Conservation (phyloP, 306 rosid genomes). For the Rosa persica region DNA sequence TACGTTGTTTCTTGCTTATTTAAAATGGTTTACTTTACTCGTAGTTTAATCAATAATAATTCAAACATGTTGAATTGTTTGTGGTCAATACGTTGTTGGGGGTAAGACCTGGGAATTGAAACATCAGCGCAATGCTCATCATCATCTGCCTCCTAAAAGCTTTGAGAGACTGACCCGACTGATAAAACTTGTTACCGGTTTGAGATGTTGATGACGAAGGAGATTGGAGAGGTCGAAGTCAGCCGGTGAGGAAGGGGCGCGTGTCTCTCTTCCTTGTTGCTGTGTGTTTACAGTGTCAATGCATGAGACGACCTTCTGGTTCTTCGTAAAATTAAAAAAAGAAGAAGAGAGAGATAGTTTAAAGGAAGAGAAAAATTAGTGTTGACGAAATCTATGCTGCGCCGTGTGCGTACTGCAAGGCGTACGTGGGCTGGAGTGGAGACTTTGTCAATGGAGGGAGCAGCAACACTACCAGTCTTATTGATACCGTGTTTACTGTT, state of each 20-base stretch:
- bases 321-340: no score
- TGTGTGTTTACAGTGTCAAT: conserved; percentile 8
- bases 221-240: conserved; percentile 11
- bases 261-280: background rate
- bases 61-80: background rate
- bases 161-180: background rate
- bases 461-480: background rate
- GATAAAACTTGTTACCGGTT: background rate
- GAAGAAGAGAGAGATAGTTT: background rate
- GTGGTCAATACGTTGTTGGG: background rate
- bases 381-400: conserved; percentile 17
- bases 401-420: conserved; percentile 20
- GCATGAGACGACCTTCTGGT: conserved; percentile 13
- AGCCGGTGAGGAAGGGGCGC: background rate
- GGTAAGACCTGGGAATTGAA: background rate
- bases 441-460: conserved; percentile 3
- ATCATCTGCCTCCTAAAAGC: background rate
- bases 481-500: background rate
- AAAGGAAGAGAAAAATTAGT: background rate
- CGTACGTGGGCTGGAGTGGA: background rate
- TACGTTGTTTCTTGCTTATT: conserved; percentile 5
- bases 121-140: background rate
- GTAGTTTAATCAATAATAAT: background rate
- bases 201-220: background rate
- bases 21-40: background rate